Conservation (phyloP, 2,329 filamentous ascomycete genomes). For the Conoideocrella luteorostrata region DNA sequence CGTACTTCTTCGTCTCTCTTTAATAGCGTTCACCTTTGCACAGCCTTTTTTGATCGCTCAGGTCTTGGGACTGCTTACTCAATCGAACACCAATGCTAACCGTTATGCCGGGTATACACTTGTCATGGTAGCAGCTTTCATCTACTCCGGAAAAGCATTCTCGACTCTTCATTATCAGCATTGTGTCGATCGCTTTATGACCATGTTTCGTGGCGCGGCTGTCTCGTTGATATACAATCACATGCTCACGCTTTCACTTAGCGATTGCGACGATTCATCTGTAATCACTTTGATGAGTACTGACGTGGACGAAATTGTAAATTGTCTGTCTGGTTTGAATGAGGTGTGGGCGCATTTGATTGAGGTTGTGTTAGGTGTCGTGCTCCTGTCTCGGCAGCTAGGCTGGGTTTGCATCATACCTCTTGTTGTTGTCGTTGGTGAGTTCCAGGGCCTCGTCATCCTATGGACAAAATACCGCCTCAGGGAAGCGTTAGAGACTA, state of each 20-base stretch:
- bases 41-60: conserved; percentile 23
- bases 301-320: conserved; percentile 9
- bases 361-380: conserved; percentile 12
- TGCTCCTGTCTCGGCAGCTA: conserved; percentile 14
- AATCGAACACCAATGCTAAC: not conserved
- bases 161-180: conserved; percentile 12
- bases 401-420: conserved; percentile 15
- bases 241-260: conserved; percentile 10
- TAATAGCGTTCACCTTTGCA: conserved; percentile 21
- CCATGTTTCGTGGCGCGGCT: conserved; percentile 16
- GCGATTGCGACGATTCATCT: conserved; percentile 11
- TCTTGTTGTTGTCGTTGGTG: conserved; percentile 13
- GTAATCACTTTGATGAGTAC: conserved; percentile 12
- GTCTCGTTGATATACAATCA: conserved; percentile 15
- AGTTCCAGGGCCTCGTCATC: conserved; percentile 1
- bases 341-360: conserved; percentile 16
- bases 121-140: conserved; percentile 13
- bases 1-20: conserved; percentile 16
- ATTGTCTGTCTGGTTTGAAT: conserved; percentile 10
- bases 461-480: not conserved
- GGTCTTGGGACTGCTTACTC: not conserved
- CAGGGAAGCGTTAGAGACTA: not conserved
- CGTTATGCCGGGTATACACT: conserved; percentile 10
- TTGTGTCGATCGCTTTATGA: conserved; percentile 13
- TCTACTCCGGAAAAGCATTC: conserved; percentile 16